Percentiles rank a stretch among this genome's conserved stretches.
phyloP scores from a whole-genome alignment of 495 filamentous ascomycete genomes.

The Chaetomidium leptoderma region DNA sequence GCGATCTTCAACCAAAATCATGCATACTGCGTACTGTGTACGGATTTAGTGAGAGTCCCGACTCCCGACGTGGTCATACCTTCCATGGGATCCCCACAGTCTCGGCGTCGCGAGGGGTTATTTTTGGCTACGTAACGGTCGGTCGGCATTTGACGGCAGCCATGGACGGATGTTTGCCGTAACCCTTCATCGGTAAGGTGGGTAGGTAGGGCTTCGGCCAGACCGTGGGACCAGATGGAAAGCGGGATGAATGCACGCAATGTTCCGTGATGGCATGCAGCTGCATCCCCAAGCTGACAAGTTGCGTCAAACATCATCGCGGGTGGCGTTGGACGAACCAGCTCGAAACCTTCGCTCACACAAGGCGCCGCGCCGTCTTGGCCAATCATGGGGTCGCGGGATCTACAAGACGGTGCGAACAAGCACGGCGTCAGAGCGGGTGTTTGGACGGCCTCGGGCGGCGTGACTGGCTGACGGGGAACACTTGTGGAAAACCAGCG shows the following conservation, averaged over 20 bases:
- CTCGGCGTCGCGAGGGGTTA: neutral
- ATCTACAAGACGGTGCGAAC: conserved; percentile 1
- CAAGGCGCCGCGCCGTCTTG: neutral
- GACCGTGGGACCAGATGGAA: neutral
- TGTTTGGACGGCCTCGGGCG: neutral
- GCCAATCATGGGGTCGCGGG: neutral
- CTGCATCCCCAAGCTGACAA: neutral
- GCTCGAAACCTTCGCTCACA: neutral
- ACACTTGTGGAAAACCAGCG: too few species aligned
- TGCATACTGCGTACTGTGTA: neutral
- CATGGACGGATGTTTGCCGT: neutral
- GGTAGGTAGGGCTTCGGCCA: neutral
- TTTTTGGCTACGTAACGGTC: neutral
- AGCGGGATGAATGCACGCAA: neutral
- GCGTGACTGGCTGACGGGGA: neutral
- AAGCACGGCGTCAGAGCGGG: too few species aligned
- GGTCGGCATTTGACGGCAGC: neutral
- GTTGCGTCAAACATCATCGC: neutral
- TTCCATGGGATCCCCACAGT: neutral
- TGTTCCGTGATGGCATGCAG: neutral
- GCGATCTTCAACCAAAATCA: conserved; percentile 3
- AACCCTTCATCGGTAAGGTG: neutral
- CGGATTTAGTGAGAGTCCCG: too few species aligned
- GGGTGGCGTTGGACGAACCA: neutral
- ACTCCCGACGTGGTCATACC: neutral